Percentiles rank a stretch among this genome's conserved stretches.
phyloP scores from a whole-genome alignment of 2,329 filamentous ascomycete species.

The Curvularia verruculosa region DNA sequence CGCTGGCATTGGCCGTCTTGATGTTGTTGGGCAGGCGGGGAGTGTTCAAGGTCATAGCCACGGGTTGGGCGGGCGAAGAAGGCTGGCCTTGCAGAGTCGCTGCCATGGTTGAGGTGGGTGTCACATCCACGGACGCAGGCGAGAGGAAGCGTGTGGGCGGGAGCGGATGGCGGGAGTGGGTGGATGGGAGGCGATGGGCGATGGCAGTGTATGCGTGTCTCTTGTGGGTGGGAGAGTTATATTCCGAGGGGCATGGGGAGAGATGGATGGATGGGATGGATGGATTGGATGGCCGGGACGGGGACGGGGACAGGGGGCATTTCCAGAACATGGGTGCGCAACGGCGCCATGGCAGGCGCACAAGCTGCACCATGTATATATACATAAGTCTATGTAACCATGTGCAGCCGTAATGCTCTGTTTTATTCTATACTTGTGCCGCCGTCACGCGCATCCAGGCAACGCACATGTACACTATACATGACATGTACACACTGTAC shows the following conservation, averaged over 20 bases:
- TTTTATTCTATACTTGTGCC: too few relatives aligned
- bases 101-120: slow-evolving; percentile 22
- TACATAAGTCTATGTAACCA: too few relatives aligned
- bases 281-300: neutral
- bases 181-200: neutral
- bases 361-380: neutral
- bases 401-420: too few relatives aligned
- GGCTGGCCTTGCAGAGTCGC: slow-evolving; percentile 34
- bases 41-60: slow-evolving; percentile 14
- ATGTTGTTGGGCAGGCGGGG: slow-evolving; percentile 33
- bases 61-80: slow-evolving; percentile 33
- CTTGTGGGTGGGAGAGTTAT: slow-evolving; percentile 11
- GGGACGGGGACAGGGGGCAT: slow-evolving; percentile 34
- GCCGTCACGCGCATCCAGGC: too few relatives aligned
- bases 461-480: too few relatives aligned
- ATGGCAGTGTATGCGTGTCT: neutral
- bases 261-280: slow-evolving; percentile 4
- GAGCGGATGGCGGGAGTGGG: neutral
- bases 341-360: neutral
- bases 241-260: slow-evolving; percentile 6
- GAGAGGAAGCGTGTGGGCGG: neutral
- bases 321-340: slow-evolving; percentile 13
- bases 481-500: too few relatives aligned
- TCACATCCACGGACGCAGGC: slow-evolving; percentile 23
- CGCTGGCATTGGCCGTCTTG: slow-evolving; percentile 38